Evolutionary conservation across 192 early-diverging fungal species (phyloP).

Genomic region (Backusella psychrophila): DNA sequence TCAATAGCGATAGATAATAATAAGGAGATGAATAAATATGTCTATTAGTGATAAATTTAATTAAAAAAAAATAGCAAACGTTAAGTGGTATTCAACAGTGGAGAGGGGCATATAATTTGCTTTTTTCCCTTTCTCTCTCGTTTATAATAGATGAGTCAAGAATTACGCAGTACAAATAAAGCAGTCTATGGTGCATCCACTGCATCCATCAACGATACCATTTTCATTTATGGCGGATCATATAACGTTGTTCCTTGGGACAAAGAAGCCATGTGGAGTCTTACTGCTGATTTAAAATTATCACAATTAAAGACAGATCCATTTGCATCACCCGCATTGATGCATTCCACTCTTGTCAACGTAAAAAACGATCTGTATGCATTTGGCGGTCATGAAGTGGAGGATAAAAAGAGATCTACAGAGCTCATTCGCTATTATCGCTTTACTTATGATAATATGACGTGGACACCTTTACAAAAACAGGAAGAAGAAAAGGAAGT

Average conservation of each 20-base stretch:
- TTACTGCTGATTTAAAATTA: neutral
- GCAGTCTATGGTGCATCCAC: conserved; percentile 12
- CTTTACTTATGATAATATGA: neutral
- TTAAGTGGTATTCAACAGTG: neutral
- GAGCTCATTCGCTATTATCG: conserved; percentile 14
- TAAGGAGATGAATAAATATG: neutral
- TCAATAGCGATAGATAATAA: neutral
- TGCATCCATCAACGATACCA: neutral
- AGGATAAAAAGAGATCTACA: neutral
- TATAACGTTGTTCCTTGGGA: conserved; percentile 20
- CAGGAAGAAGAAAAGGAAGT: neutral
- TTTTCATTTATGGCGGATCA: conserved; percentile 14
- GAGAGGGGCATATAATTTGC: neutral
- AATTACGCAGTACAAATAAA: conserved; percentile 13
- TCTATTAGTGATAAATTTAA: neutral
- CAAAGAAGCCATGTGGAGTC: conserved; percentile 16
- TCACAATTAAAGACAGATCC: conserved; percentile 14
- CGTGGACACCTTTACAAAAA: conserved; percentile 10
- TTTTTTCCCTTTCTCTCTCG: neutral
- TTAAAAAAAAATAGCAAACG: neutral
- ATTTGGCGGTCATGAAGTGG: conserved; percentile 18
- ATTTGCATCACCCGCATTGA: conserved; percentile 9
- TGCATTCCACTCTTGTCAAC: conserved; percentile 1
- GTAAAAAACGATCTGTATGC: neutral
- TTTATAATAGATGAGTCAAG: neutral